Evolutionary conservation across 2,329 filamentous ascomycete genomes (phyloP), one percentile per base, ranked within the genome.

Genomic region (Periglandula ipomoeae): DNA sequence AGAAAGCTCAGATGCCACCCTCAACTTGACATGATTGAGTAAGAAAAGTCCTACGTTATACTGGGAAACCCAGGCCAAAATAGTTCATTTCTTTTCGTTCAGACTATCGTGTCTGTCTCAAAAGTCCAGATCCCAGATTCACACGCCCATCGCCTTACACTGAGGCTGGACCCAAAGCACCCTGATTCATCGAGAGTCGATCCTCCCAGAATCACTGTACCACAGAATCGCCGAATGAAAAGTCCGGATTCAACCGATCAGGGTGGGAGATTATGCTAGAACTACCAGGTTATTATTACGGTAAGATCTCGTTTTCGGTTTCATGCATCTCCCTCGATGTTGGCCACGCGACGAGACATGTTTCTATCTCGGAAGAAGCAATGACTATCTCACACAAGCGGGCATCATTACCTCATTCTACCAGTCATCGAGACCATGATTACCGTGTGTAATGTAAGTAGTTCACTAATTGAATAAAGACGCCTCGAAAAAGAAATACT

Each of bases 401-500:
- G n/a, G 30, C 19, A n/a, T n/a, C n/a, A n/a, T n/a, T n/a, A n/a
- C n/a, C n/a, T n/a, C n/a, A n/a, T n/a, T n/a, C n/a, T n/a, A n/a
- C n/a, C n/a, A n/a, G n/a, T n/a, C n/a, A n/a, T n/a, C n/a, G n/a
- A n/a, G n/a, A n/a, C n/a, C n/a, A n/a, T n/a, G n/a, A n/a, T n/a
- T n/a, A n/a, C n/a, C n/a, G n/a, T n/a, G n/a, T n/a, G n/a, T n/a
- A n/a, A n/a, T n/a, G n/a, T n/a, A n/a, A n/a, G n/a, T n/a, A n/a
- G n/a, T n/a, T n/a, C n/a, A 47, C 19, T 26, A 27, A 15, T 1
- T 17, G 6, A 1, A 13, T 27, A 7, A 47, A 81, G 79, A 82
- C 52, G 46, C 63, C 13, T 72, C 73, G 39, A 85, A 79, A 61
- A 74, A 74, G 34, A 83, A 79, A 54, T 87, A 86, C 58, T 87